These are phyloP conservation scores for Circinella minor DNA, from an alignment of 371 early-diverging fungal species.

Conservation along the genomic window DNA sequence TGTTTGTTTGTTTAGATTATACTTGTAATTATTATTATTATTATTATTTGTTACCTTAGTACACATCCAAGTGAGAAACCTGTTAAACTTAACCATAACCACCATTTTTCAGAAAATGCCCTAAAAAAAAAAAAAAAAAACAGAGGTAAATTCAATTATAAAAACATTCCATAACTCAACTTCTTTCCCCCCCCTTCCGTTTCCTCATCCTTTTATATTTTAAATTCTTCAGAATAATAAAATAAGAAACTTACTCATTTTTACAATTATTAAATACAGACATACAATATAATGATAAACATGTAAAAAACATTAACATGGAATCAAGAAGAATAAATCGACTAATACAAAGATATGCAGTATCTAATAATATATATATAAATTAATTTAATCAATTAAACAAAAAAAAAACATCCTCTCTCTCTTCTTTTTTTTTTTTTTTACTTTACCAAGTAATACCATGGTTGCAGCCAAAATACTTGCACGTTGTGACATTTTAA, in stretches of 20 bases:
- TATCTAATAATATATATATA: slow-evolving; percentile 61
- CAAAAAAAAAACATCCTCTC: too few species aligned
- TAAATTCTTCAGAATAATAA: too few species aligned
- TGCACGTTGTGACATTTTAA: slow-evolving; percentile 70
- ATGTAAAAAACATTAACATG: slow-evolving; percentile 95
- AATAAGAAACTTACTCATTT: slow-evolving; percentile 49
- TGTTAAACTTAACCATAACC: slow-evolving; percentile 84
- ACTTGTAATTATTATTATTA: background rate
- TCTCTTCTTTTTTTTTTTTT: too few species aligned
- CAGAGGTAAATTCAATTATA: too few species aligned
- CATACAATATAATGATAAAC: slow-evolving; percentile 80
- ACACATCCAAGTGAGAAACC: slow-evolving; percentile 94
- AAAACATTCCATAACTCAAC: too few species aligned
- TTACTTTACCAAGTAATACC: slow-evolving; percentile 83
- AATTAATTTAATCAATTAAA: too few species aligned
- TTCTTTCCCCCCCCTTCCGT: background rate
- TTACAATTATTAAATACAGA: slow-evolving; percentile 78
- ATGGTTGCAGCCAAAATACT: slow-evolving; percentile 78
- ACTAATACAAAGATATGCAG: slow-evolving; percentile 87
- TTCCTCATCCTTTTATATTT: background rate
- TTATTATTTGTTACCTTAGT: slow-evolving; percentile 58
- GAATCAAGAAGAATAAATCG: slow-evolving; percentile 98
- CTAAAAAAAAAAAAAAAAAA: slow-evolving; percentile 30
- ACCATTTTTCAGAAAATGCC: slow-evolving; percentile 88
- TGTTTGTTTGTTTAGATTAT: too few species aligned